Base-by-base conservation (phyloP, 306 rosid species). In the Hippophae gyantsensis region DNA sequence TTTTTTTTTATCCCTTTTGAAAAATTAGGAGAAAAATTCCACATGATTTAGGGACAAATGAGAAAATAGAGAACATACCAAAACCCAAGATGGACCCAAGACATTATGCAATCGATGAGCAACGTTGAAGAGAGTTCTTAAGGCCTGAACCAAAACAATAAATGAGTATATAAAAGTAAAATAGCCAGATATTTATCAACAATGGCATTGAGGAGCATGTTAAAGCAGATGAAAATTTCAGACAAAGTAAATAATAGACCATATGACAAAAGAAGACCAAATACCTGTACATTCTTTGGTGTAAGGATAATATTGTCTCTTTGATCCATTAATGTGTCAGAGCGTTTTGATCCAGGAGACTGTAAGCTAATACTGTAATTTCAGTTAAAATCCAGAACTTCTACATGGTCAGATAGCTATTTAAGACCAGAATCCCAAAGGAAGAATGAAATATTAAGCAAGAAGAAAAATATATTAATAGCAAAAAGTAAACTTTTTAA, bases 41-140 rank as follows among this genome's bases (percentile, higher is more conserved):
- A 64, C 13, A 25, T 41, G 14, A 25, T 41, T 71, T 45, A 58
- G 14, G 53, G 57, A 69, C 13, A 9, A 63, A 68, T 18, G 32
- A 27, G 55, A 68, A 32, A 69, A 46, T 48, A 64, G 65, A 54
- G 43, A 32, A 80, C 96, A 9, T 85, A 90, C 98, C 96, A 90
- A 72, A 61, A 90, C 96, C 98, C 98, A 90, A 11, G 98, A 90
- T 59, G 92, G 96, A 13, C 98, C 98, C 87, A 90, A 67, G 74
- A 90, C 92, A 78, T 90, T 90, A 72, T 85, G 95, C 69, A 90
- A 69, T 49, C 98, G 90, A 61, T 90, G 98, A 65, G 98, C 95
- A 69, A 87, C 83, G 80, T 90, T 90, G 89, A 90, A 90, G 56
- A 90, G 90, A 60, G 98, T 90, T 80, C 98, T 85, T 70, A 90